Evolutionary conservation across 805 yeast genomes (phyloP).

Genomic region (Hanseniaspora meyeri): DNA sequence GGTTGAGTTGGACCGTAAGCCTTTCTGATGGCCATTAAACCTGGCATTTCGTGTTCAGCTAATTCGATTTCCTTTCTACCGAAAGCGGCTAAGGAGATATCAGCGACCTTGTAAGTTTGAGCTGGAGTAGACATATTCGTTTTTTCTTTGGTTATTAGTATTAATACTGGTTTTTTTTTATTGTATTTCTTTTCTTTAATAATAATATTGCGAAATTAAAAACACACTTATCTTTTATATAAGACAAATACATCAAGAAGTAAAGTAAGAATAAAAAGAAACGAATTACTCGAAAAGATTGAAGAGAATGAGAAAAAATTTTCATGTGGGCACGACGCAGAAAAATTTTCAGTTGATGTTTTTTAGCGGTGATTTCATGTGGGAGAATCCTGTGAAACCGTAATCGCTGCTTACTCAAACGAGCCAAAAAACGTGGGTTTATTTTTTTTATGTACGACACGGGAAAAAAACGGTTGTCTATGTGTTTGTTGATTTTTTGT

Average conservation of each 20-base stretch:
- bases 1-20: constrained; percentile 88
- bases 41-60: constrained; percentile 99
- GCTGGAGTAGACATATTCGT: constrained; percentile 45
- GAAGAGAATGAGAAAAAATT: not conserved
- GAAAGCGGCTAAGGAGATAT: constrained; percentile 95
- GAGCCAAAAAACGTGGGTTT: too few species aligned
- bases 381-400: not conserved
- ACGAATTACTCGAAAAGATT: not conserved
- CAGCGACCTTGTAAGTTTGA: constrained; percentile 86
- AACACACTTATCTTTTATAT: too few species aligned
- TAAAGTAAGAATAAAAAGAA: too few species aligned
- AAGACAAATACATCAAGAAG: too few species aligned
- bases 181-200: too few species aligned
- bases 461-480: too few species aligned
- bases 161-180: not conserved
- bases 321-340: not conserved
- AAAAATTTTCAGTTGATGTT: not conserved
- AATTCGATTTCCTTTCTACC: constrained; percentile 99
- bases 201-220: too few species aligned
- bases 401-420: too few species aligned
- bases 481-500: not conserved
- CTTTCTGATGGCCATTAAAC: constrained; percentile 93
- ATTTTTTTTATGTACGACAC: too few species aligned
- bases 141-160: not conserved
- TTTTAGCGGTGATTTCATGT: not conserved